Conservation (phyloP, 306 rosid genomes). For the Echinosophora koreensis region DNA sequence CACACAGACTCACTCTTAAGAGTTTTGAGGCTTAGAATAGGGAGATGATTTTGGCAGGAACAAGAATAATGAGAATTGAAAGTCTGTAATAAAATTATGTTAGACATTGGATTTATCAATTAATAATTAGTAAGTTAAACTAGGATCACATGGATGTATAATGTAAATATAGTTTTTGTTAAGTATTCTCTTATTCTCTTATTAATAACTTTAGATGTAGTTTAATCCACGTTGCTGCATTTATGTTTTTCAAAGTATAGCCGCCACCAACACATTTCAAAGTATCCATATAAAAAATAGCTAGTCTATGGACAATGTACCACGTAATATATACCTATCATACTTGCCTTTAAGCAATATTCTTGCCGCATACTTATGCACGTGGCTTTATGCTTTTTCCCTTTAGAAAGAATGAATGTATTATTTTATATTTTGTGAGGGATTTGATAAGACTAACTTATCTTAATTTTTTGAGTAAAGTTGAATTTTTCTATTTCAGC, state of each 20-base stretch:
- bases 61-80: too few relatives aligned
- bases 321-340: neutral
- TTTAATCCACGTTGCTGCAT: neutral
- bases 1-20: too few relatives aligned
- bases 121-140: too few relatives aligned
- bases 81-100: too few relatives aligned
- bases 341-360: neutral
- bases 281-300: neutral
- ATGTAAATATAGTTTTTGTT: neutral
- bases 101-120: too few relatives aligned
- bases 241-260: slow-evolving; percentile 3
- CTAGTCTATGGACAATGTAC: neutral
- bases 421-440: too few relatives aligned
- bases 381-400: slow-evolving; percentile 16
- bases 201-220: neutral
- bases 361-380: slow-evolving; percentile 10
- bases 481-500: too few relatives aligned
- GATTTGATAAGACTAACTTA: too few relatives aligned
- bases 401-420: neutral
- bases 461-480: too few relatives aligned
- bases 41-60: too few relatives aligned
- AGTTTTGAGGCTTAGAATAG: too few relatives aligned
- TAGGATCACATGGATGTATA: neutral
- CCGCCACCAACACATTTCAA: slow-evolving; percentile 25
- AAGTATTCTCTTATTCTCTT: neutral